Evolutionary conservation across 257 asterid species (phyloP).

Genomic region (Solanum chilense): DNA sequence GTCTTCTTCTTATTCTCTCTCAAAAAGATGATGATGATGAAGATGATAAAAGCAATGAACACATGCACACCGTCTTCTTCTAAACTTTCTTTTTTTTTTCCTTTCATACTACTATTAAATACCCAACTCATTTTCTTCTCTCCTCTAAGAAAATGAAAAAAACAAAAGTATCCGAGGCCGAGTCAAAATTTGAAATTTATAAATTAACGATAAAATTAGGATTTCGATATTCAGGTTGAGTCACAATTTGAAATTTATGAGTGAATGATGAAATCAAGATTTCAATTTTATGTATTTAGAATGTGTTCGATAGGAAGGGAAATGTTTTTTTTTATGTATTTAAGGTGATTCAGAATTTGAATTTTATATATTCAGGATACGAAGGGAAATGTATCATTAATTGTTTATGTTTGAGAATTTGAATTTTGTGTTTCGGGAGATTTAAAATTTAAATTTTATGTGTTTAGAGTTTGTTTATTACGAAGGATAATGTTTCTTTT

Average conservation of each 20-base stretch:
- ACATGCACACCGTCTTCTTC: constrained; percentile 23
- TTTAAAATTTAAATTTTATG: too few relatives aligned
- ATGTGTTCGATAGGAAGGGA: not conserved
- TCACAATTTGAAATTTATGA: too few relatives aligned
- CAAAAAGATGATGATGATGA: constrained; percentile 14
- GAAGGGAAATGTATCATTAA: too few relatives aligned
- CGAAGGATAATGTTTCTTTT: not conserved
- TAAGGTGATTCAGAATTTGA: not conserved
- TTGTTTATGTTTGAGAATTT: not conserved
- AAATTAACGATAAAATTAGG: too few relatives aligned
- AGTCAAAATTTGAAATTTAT: too few relatives aligned
- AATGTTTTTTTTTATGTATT: not conserved
- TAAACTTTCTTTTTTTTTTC: not conserved
- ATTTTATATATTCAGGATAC: too few relatives aligned
- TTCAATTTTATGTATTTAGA: not conserved
- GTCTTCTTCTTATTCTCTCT: constrained; percentile 7
- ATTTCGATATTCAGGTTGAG: too few relatives aligned
- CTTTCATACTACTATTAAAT: constrained; percentile 26
- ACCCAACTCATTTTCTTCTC: not conserved
- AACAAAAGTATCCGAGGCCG: too few relatives aligned
- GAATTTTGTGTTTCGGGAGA: not conserved
- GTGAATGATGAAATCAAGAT: too few relatives aligned
- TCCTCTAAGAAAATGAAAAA: not conserved
- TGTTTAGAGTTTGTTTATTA: not conserved
- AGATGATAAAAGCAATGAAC: constrained; percentile 9